A percentile compares a stretch with the other conserved stretches of the same genome.
Evolutionary conservation across 2,329 filamentous ascomycete genomes (phyloP).

Genomic region (Dactylellina parvicollis): DNA sequence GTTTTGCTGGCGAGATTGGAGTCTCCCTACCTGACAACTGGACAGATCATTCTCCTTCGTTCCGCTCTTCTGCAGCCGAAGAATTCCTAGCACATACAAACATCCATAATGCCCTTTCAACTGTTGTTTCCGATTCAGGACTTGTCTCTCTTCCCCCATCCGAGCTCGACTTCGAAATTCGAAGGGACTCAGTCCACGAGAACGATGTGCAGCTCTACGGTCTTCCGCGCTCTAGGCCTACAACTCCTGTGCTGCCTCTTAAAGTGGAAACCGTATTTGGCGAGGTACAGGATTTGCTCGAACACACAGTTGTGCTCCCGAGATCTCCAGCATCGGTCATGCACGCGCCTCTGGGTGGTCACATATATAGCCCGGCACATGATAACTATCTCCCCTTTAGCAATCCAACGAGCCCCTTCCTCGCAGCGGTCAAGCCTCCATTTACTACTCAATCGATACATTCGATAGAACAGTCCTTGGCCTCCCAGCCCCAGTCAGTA

Average conservation of each 20-base stretch:
- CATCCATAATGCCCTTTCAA: neutral
- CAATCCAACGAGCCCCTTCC: conserved; percentile 1
- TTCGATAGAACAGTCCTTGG: neutral
- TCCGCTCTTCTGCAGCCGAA: neutral
- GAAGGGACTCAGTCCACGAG: neutral
- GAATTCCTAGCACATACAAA: neutral
- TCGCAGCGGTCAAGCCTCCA: neutral
- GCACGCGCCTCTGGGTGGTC: neutral
- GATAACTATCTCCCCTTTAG: conserved; percentile 14
- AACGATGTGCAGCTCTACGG: neutral
- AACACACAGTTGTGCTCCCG: conserved; percentile 13
- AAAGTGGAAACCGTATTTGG: neutral
- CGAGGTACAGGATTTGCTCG: neutral
- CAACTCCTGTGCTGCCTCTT: conserved; percentile 1
- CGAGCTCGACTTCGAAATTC: conserved; percentile 6
- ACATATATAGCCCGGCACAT: neutral
- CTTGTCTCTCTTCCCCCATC: conserved; percentile 25
- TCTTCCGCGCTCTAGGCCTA: conserved; percentile 30
- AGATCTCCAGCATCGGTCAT: conserved; percentile 8
- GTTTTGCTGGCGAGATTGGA: neutral
- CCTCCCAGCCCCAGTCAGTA: neutral
- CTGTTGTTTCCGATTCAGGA: neutral
- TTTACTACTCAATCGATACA: neutral
- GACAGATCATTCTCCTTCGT: neutral
- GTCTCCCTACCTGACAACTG: conserved; percentile 17